Evolutionary conservation across 2,329 filamentous ascomycete species (phyloP), one percentile per base, ranked within the genome.

Genomic region (Penicillium vulpinum): DNA sequence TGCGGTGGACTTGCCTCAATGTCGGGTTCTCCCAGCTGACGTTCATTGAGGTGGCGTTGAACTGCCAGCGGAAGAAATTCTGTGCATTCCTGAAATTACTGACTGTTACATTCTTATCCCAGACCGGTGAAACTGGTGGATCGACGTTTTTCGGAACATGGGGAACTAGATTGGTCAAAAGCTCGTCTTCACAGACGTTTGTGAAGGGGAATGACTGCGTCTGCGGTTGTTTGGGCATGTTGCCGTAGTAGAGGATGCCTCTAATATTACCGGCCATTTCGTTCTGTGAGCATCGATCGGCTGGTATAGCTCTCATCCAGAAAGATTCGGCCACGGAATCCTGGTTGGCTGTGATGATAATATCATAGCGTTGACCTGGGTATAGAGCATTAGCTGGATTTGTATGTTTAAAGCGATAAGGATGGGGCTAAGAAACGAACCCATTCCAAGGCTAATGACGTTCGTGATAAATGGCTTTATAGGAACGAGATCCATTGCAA

Each of bases 401-500:
- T 47, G 40, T 44, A 24, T 2, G 11, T 1, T 7, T 36, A n/a
- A 2, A 24, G 16, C 5, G 2, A 10, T 8, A 1, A 16, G 10
- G 41, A 38, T 21, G 13, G 22, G 26, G 22, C 68, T 28, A 10
- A 41, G 9, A 9, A 13, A 41, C 47, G 9, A 54, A 67, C 79
- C 79, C 60, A 81, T 79, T 7, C 71, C 75, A 44, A 83, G 65
- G 26, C 74, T 73, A 4, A 85, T 48, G 21, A 72, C 73, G 0
- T 77, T 74, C 0, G 83, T 80, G 0, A 71, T 70, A 58, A 81
- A 88, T 0, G 85, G 85, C 24, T 75, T 64, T 24, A 88, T 77
- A 2, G 85, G 83, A 0, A 87, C 82, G 4, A 87, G 71, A 57
- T 87, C 86, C n/a, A 71, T 74, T 0, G 80, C 77, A 38, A 88